A percentile compares a stretch with the other conserved stretches of the same genome.
phyloP scores from a whole-genome alignment of 176 grass and related monocot genomes.

The Hordeum vulgare region MorexV3_pseudomolecules_assembly NC_058520.1:572564134-572564633 shows the following conservation, averaged over 20 bases:
- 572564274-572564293: neutral
- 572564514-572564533: neutral
- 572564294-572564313: neutral
- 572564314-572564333: neutral
- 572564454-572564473: conserved; percentile 11
- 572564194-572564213: neutral
- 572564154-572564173: neutral
- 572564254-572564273: neutral
- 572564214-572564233: neutral
- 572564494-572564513: neutral
- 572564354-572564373: neutral
- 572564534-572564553: neutral
- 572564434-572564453: neutral
- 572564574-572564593: conserved; percentile 1
- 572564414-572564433: neutral
- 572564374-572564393: neutral
- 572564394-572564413: neutral
- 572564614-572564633: neutral
- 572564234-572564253: conserved; percentile 18
- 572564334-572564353: neutral
- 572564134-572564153: neutral
- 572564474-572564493: neutral
- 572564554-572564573: conserved; percentile 34
- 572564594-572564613: neutral
- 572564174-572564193: conserved; percentile 19